Evolutionary conservation across 495 filamentous ascomycete species (phyloP).

Genomic region (Hypoxylon fuscum): DNA sequence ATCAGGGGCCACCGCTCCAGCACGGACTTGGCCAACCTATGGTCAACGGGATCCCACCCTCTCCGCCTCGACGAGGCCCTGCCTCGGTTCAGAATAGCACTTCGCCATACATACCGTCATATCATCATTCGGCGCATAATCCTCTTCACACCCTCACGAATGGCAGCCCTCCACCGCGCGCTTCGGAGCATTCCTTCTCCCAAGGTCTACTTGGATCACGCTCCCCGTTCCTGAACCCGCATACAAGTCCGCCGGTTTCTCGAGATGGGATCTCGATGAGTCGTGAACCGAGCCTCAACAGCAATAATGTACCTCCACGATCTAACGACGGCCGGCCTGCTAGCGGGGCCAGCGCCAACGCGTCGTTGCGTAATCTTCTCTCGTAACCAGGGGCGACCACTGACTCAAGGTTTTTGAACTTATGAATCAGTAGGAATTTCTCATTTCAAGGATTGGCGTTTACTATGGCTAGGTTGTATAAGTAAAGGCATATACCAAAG

Average conservation of each 20-base stretch:
- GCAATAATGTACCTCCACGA: conserved; percentile 30
- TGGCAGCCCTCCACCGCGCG: conserved; percentile 44
- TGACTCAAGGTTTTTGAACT: too few relatives aligned
- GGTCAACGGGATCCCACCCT: conserved; percentile 51
- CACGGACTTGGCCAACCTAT: conserved; percentile 53
- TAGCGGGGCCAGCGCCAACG: conserved; percentile 76
- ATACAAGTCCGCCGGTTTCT: conserved; percentile 49
- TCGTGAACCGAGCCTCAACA: conserved; percentile 43
- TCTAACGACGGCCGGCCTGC: conserved; percentile 55
- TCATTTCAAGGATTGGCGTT: conserved; percentile 30
- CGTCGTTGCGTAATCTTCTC: conserved; percentile 77
- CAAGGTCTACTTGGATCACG: conserved; percentile 48
- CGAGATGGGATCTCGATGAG: conserved; percentile 43
- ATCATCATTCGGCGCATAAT: conserved; percentile 45
- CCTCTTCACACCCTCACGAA: conserved; percentile 49
- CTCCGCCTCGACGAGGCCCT: conserved; percentile 48
- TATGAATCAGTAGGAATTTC: conserved; percentile 31
- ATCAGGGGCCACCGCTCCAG: conserved; percentile 46
- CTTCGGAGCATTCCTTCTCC: conserved; percentile 46
- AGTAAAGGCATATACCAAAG: conserved; percentile 47
- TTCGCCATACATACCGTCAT: conserved; percentile 33
- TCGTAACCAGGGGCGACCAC: conserved; percentile 59
- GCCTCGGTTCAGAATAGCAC: conserved; percentile 29
- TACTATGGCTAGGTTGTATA: conserved; percentile 41
- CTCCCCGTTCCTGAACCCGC: conserved; percentile 44